Base-by-base conservation (phyloP, 768 basidiomycete species). In the Lyophyllum shimeji region DNA sequence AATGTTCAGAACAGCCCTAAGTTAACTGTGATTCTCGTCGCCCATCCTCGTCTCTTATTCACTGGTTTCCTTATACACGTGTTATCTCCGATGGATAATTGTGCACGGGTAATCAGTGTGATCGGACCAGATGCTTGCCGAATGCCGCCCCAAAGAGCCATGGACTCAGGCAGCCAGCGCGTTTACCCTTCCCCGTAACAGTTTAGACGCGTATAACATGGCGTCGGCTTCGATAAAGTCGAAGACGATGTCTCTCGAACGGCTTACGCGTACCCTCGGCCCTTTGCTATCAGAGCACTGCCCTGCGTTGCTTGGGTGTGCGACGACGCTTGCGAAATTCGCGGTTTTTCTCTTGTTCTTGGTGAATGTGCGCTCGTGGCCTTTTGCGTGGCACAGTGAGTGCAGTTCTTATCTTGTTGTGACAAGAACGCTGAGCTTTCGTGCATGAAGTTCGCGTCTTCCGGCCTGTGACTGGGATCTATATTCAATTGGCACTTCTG, bases 311-410 rank as follows among this genome's bases (percentile, higher is more conserved):
- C 15, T 60, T 11, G 62, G 53, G n/a, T 34, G 53, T 7, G 31
- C 60, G 23, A 65, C 67, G 7, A 58, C 58, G 3, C 34, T 64
- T 3, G 56, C 61, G 2, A 86, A 82, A 67, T 75, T 72, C 58
- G 49, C 82, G 37, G 51, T 79, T n/a, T 60, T 64, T 39, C 31
- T 84, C 18, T 52, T 89, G 0, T 70, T 89, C 46, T 63, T 88
- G n/a, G 39, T 84, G 18, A 89, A 90, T 56, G 56, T 72, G 17
- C 80, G 83, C 18, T 86, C 86, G 13, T 78, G 82, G 65, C 89
- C 89, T 1, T 64, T 87, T 20, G 74, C 74, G 25, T 90, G 88
- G 87, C 88, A 89, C 62, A 61, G 88, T 89, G 63, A 65, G 87
- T 79, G 5, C 6, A 20, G 17, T 49, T 7, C 6, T 44, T 43